Conservation (phyloP, 495 filamentous ascomycete genomes). For the Diplogelasinospora grovesii region DNA sequence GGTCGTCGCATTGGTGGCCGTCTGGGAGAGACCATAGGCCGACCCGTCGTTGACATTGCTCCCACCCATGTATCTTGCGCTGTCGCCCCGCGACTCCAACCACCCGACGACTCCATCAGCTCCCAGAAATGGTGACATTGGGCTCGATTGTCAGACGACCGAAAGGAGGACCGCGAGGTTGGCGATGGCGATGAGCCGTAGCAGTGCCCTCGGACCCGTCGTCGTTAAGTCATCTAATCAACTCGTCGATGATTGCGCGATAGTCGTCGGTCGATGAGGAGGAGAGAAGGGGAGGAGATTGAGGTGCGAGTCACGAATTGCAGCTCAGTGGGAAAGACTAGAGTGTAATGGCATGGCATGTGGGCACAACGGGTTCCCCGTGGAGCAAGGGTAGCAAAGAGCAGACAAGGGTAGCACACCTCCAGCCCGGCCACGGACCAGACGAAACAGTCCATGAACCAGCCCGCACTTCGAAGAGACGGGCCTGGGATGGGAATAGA, state of each 20-base stretch:
- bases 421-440: conserved; percentile 31
- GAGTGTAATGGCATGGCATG: conserved; percentile 16
- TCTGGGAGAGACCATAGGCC: conserved; percentile 27
- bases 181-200: conserved; percentile 42
- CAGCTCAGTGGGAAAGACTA: conserved; percentile 21
- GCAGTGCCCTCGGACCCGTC: conserved; percentile 29
- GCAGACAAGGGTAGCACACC: conserved; percentile 14
- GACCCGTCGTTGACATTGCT: conserved; percentile 10
- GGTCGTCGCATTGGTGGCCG: conserved; percentile 25
- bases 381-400: conserved; percentile 4
- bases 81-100: conserved; percentile 37
- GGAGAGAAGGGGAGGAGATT: conserved; percentile 19
- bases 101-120: conserved; percentile 28
- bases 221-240: conserved; percentile 44
- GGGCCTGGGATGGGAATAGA: conserved; percentile 28
- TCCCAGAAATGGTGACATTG: conserved; percentile 30
- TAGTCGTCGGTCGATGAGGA: conserved; percentile 26
- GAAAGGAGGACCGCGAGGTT: conserved; percentile 28
- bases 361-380: too few relatives aligned
- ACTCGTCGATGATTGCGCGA: conserved; percentile 26
- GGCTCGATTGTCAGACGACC: conserved; percentile 17
- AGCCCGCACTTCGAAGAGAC: conserved; percentile 22
- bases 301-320: conserved; percentile 14
- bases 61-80: too few relatives aligned
- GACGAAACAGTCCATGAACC: conserved; percentile 42